These are phyloP conservation scores for Xylaria bambusicola DNA, from an alignment of 495 filamentous ascomycete genomes.

Conservation along the genomic window DNA sequence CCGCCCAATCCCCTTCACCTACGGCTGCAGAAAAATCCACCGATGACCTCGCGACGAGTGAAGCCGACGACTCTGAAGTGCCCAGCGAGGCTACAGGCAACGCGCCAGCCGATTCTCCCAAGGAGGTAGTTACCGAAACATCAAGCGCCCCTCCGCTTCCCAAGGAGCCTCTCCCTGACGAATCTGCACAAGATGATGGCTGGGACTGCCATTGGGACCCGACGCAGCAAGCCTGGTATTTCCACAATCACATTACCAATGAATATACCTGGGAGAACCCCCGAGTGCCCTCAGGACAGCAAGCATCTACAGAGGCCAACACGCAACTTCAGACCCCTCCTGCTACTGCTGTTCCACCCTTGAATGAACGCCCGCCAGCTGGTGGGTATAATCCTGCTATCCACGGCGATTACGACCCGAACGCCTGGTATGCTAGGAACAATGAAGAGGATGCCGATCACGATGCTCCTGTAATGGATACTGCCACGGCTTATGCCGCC, in stretches of 20 bases:
- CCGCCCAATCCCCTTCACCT: constrained; percentile 3
- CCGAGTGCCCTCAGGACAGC: constrained; percentile 53
- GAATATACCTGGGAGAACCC: constrained; percentile 89
- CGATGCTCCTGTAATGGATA: constrained; percentile 24
- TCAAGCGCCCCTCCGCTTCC: constrained; percentile 43
- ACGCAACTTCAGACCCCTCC: constrained; percentile 25
- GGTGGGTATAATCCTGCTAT: constrained; percentile 94
- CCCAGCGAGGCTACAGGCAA: constrained; percentile 35
- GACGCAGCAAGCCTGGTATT: constrained; percentile 73
- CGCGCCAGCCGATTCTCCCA: constrained; percentile 4
- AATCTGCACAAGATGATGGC: constrained; percentile 70
- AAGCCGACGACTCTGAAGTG: constrained; percentile 19
- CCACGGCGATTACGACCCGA: constrained; percentile 94
- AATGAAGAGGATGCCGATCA: constrained; percentile 32
- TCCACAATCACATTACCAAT: constrained; percentile 81
- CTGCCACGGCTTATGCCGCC: constrained; percentile 58
- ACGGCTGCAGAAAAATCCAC: not conserved
- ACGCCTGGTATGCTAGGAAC: constrained; percentile 79
- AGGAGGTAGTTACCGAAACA: constrained; percentile 6
- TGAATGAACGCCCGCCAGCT: constrained; percentile 34
- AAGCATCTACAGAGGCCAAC: constrained; percentile 13
- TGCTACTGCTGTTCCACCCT: constrained; percentile 33
- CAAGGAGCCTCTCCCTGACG: constrained; percentile 40
- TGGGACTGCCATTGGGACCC: constrained; percentile 87
- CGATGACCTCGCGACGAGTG: not conserved